These are phyloP conservation scores for Nitzschia palea DNA, from an alignment of 108 stramenopile genomes.

Conservation along the genomic window DNA sequence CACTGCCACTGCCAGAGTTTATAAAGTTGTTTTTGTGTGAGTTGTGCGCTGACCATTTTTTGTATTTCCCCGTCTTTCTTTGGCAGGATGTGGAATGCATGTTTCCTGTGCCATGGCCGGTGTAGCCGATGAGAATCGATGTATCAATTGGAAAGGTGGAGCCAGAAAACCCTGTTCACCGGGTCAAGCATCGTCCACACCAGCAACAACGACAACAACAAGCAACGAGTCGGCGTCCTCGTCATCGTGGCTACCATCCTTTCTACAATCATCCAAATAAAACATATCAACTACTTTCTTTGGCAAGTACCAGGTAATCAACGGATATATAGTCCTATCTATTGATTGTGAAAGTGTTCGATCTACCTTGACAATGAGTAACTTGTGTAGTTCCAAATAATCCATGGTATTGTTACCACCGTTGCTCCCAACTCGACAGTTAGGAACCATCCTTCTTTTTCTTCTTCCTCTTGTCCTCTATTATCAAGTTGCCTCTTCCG, in stretches of 20 bases:
- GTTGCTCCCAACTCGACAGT: no score
- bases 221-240: neutral
- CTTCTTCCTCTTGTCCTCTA: conserved; percentile 67
- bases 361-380: no score
- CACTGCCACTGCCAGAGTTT: neutral
- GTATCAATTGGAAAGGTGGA: conserved; percentile 43
- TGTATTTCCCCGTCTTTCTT: neutral
- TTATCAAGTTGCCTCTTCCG: conserved; percentile 53
- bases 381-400: no score
- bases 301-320: no score
- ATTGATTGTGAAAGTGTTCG: no score
- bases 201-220: neutral
- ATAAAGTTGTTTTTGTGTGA: neutral
- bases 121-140: conserved; percentile 39
- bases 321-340: no score
- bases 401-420: no score
- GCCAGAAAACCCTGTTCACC: conserved; percentile 30
- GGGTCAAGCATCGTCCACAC: neutral
- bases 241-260: neutral
- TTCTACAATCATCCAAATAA: neutral
- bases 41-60: neutral
- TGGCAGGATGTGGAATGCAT: conserved; percentile 52
- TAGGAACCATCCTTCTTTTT: neutral
- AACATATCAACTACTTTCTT: no score
- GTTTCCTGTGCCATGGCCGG: conserved; percentile 39